A percentile compares a stretch with the other conserved stretches of the same genome.
These are phyloP conservation scores for Schizochytrium sp. DNA, from an alignment of 108 stramenopile genomes.

Conservation along the genomic window DNA sequence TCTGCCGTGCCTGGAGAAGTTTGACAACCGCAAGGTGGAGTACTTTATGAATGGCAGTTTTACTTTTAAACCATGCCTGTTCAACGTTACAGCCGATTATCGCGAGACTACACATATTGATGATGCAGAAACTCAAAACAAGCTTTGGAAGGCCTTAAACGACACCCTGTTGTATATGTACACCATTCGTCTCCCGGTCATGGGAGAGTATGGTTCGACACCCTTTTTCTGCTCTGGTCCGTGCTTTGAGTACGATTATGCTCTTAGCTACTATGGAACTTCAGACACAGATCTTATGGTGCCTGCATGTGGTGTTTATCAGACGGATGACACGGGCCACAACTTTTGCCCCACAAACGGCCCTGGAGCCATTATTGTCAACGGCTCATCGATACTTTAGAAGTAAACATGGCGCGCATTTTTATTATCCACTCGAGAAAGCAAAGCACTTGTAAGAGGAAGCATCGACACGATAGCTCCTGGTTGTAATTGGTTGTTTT, in stretches of 20 bases:
- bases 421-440: too few species aligned
- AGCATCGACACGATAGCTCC: too few species aligned
- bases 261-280: constrained; percentile 53
- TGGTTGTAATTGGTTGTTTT: too few species aligned
- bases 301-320: constrained; percentile 13
- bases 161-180: constrained; percentile 55
- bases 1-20: constrained; percentile 16
- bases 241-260: neutral
- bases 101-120: constrained; percentile 25
- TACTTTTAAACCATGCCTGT: constrained; percentile 51
- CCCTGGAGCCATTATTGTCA: neutral
- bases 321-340: constrained; percentile 3
- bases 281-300: neutral
- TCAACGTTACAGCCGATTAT: constrained; percentile 29
- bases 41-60: neutral
- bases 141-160: constrained; percentile 37
- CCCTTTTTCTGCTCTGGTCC: neutral
- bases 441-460: too few species aligned
- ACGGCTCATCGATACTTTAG: too few species aligned
- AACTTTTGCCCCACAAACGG: constrained; percentile 23
- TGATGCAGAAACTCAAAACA: neutral
- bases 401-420: too few species aligned
- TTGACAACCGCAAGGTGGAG: constrained; percentile 37
- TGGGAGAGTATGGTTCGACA: neutral
- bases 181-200: constrained; percentile 29